Conservation (phyloP, 768 basidiomycete species). For the Chlorophyllum brunneum region DNA sequence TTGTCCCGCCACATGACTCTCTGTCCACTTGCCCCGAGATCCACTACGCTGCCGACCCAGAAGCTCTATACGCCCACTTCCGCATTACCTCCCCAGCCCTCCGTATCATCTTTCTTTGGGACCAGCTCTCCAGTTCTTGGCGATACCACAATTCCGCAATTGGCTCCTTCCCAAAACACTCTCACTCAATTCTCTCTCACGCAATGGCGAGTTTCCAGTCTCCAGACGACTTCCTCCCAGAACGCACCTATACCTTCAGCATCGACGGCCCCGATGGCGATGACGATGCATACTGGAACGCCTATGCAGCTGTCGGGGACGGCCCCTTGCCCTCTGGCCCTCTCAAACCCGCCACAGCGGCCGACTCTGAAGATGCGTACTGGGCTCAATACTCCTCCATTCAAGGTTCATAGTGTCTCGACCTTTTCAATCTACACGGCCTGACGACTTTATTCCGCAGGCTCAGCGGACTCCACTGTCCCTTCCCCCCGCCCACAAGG, state of each 20-base stretch:
- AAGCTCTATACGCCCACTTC: slow-evolving; percentile 55
- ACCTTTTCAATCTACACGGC: not conserved
- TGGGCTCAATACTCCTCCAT: slow-evolving; percentile 73
- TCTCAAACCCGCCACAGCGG: slow-evolving; percentile 18
- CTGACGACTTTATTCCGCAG: slow-evolving; percentile 27
- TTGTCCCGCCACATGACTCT: slow-evolving; percentile 15
- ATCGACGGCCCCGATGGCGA: slow-evolving; percentile 33
- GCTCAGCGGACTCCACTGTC: slow-evolving; percentile 68
- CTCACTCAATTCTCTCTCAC: slow-evolving; percentile 26
- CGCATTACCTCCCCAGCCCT: slow-evolving; percentile 38
- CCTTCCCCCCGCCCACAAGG: slow-evolving; percentile 44
- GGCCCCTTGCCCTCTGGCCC: slow-evolving; percentile 15
- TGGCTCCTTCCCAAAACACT: slow-evolving; percentile 65
- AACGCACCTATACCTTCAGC: slow-evolving; percentile 18
- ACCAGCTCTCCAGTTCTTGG: slow-evolving; percentile 45
- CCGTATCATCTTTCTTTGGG: slow-evolving; percentile 70
- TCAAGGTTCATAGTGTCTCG: slow-evolving; percentile 47
- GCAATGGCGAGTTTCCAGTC: slow-evolving; percentile 24
- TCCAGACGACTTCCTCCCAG: slow-evolving; percentile 29
- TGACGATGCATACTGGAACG: slow-evolving; percentile 63
- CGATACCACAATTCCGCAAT: slow-evolving; percentile 63
- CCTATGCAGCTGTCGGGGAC: slow-evolving; percentile 45
- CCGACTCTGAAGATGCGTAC: slow-evolving; percentile 56
- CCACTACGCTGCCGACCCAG: slow-evolving; percentile 41
- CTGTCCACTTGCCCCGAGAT: slow-evolving; percentile 16